Percentiles rank a stretch among this genome's conserved stretches.
Evolutionary conservation across 1,139 yeast species (phyloP).

Genomic region (Barnettozyma hawaiiensis): DNA sequence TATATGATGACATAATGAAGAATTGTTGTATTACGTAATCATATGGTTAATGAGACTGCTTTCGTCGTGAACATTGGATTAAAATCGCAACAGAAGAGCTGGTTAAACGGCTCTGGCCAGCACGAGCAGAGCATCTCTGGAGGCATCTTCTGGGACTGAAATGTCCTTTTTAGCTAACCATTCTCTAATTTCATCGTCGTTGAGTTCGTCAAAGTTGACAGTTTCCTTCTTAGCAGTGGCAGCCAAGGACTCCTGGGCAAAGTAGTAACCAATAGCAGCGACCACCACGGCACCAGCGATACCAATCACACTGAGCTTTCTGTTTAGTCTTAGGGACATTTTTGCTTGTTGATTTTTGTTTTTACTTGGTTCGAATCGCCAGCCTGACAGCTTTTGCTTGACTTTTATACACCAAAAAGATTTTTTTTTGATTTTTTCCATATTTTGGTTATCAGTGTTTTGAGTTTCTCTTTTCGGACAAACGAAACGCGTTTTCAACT

Average conservation of each 20-base stretch:
- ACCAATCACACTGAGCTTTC: conserved; percentile 18
- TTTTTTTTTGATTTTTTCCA: background rate
- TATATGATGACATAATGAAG: too few relatives aligned
- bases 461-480: background rate
- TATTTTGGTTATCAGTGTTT: conserved; percentile 1
- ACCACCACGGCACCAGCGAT: conserved; percentile 37
- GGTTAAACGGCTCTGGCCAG: conserved; percentile 41
- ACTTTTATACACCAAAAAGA: too few relatives aligned
- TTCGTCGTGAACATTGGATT: too few relatives aligned
- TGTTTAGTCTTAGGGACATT: conserved; percentile 14
- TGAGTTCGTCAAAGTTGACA: conserved; percentile 32
- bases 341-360: background rate
- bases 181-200: conserved; percentile 36
- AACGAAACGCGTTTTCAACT: background rate
- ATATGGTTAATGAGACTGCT: too few relatives aligned
- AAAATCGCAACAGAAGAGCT: background rate
- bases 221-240: conserved; percentile 49
- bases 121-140: conserved; percentile 44
- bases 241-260: conserved; percentile 33
- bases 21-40: too few relatives aligned
- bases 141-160: conserved; percentile 42
- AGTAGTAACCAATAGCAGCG: conserved; percentile 37
- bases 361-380: too few relatives aligned
- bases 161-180: conserved; percentile 42
- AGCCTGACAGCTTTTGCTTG: too few relatives aligned